Percentiles rank a stretch among this genome's conserved stretches.
Evolutionary conservation across 176 grass and related monocot genomes (phyloP).

Genomic region (Musa beccarii): DNA sequence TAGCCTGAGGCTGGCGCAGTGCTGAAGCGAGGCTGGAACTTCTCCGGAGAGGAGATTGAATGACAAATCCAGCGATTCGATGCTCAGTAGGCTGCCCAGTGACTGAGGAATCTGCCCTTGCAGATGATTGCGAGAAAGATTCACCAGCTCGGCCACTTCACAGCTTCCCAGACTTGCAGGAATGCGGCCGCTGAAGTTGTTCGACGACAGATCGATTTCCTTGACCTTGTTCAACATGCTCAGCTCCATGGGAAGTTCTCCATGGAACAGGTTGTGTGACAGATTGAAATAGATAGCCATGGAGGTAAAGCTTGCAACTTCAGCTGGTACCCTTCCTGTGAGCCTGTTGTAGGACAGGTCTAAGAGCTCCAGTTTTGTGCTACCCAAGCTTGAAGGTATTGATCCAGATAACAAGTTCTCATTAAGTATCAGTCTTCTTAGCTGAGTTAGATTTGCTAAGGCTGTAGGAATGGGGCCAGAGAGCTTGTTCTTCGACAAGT

Average conservation of each 20-base stretch:
- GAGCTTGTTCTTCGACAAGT: constrained; percentile 32
- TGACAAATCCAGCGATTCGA: constrained; percentile 15
- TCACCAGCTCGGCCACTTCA: constrained; percentile 8
- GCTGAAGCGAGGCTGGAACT: constrained; percentile 12
- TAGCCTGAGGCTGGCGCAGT: constrained; percentile 11
- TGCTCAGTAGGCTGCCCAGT: constrained; percentile 5
- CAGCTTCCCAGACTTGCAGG: constrained; percentile 14
- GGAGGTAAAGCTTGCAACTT: constrained; percentile 22
- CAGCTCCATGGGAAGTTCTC: constrained; percentile 9
- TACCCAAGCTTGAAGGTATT: constrained; percentile 14
- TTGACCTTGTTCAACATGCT: constrained; percentile 12
- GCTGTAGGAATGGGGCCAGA: constrained; percentile 15
- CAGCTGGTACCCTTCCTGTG: constrained; percentile 4
- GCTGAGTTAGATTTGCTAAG: neutral
- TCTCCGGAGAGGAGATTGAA: constrained; percentile 10
- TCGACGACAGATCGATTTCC: constrained; percentile 17
- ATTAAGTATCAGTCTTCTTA: neutral
- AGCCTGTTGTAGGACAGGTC: constrained; percentile 21
- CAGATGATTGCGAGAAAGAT: constrained; percentile 19
- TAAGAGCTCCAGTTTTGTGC: neutral
- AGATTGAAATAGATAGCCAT: constrained; percentile 23
- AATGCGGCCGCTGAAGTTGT: constrained; percentile 9
- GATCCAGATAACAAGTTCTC: constrained; percentile 24
- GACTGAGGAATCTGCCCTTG: constrained; percentile 22
- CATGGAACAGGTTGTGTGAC: constrained; percentile 16